Evolutionary conservation across 768 basidiomycete genomes (phyloP).

Genomic region (Calocera viscosa): DNA sequence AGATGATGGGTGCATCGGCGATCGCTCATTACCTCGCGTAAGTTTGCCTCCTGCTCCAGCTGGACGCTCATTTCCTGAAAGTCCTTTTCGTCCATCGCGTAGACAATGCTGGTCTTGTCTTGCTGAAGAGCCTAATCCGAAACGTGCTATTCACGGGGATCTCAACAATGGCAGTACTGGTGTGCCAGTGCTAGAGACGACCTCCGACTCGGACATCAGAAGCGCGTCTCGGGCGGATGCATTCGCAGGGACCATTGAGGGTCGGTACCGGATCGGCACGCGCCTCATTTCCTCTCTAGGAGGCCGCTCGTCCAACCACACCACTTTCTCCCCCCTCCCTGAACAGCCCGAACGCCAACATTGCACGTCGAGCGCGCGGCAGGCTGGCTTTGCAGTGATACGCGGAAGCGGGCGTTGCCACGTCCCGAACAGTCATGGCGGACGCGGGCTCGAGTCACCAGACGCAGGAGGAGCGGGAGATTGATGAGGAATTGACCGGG

Average conservation of each 20-base stretch:
- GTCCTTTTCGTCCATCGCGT: constrained; percentile 43
- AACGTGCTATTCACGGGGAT: no score
- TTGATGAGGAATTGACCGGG: constrained; percentile 39
- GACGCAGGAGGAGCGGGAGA: constrained; percentile 22
- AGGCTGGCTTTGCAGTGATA: no score
- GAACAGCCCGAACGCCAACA: no score
- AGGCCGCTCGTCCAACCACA: not conserved
- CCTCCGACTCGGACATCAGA: not conserved
- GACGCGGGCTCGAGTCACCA: not conserved
- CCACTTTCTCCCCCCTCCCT: not conserved
- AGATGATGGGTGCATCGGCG: constrained; percentile 1
- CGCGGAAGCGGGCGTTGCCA: not conserved
- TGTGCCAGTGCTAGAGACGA: not conserved
- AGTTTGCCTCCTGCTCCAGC: constrained; percentile 50
- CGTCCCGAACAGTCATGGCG: not conserved
- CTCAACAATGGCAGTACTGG: no score
- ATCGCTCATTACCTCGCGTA: constrained; percentile 44
- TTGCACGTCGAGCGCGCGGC: no score
- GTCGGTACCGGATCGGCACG: no score
- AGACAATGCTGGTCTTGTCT: not conserved
- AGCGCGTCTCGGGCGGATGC: not conserved
- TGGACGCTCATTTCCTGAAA: constrained; percentile 46
- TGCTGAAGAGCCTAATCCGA: no score
- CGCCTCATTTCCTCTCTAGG: no score
- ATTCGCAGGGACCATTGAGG: not conserved